Evolutionary conservation across 169 alveolate genomes (phyloP), one percentile per base, ranked within the genome.

Genomic region (Cardiosporidium cionae): DNA sequence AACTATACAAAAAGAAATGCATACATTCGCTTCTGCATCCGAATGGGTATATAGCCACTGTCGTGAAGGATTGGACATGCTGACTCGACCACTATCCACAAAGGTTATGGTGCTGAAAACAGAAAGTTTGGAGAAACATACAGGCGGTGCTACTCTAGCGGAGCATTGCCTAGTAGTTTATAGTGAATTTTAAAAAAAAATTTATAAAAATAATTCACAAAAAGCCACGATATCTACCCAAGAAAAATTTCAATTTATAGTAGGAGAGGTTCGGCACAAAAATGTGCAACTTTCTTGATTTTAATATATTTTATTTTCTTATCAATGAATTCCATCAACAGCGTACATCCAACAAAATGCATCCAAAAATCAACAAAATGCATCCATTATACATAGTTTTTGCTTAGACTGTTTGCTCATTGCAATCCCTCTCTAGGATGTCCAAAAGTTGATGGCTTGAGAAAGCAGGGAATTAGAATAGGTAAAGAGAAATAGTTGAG

Each of bases 41-140:
- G 87, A 90, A 81, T 86, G 91, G 35, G 94, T 92, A 82, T 86
- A 94, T 35, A 94, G 85, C 71, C 92, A 85, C 84, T 94, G 91
- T 76, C 98, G 85, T 7, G 91, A 96, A 5, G 98, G 98, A 80
- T 94, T 94, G 32, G 95, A 88, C 78, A 88, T 87, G 4, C 94
- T 84, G 29, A 93, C 93, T 67, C 83, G 87, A 2, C 84, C 95
- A 53, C 83, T 72, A 79, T 94, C 98, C 1, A 94, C 92, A 80
- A 94, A 92, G 22, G 97, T 94, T 7, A 94, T 89, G 65, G 89
- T 84, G 82, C 94, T 68, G 70, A 22, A 2, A 62, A 2, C 32
- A 32, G 3, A 0, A 7, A 66, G 9, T 16, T 44, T 16, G 58
- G 27, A n/a, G 58, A 16, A 44, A n/a, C 27, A 44, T 16, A n/a